These are phyloP conservation scores for Acacia acuminata DNA, from an alignment of 306 rosid genomes.

Conservation along the genomic window DNA sequence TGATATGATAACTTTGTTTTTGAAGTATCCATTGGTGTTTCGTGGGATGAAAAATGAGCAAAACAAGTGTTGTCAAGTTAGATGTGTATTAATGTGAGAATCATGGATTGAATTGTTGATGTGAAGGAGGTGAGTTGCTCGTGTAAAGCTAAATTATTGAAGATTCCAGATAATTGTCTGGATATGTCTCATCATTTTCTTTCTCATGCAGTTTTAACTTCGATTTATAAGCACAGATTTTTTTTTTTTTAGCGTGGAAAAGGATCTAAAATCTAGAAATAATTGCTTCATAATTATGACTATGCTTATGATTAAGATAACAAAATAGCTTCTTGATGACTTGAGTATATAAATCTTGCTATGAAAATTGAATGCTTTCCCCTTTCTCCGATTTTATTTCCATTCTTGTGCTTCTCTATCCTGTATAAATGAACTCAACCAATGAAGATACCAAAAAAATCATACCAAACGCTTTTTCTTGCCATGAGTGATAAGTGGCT, in stretches of 20 bases:
- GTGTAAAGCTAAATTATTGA: constrained; percentile 5
- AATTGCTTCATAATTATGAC: too few relatives aligned
- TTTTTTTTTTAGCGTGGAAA: not conserved
- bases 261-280: too few relatives aligned
- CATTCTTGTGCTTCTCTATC: too few relatives aligned
- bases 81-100: constrained; percentile 16
- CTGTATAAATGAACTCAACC: too few relatives aligned
- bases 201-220: constrained; percentile 6
- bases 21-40: not conserved
- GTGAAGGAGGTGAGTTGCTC: not conserved
- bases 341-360: too few relatives aligned
- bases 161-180: constrained; percentile 19
- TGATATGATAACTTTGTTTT: not conserved
- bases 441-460: too few relatives aligned
- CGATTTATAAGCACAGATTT: not conserved
- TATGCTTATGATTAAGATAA: too few relatives aligned
- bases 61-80: constrained; percentile 20
- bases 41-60: not conserved
- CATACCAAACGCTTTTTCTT: too few relatives aligned
- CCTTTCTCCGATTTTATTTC: too few relatives aligned
- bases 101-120: not conserved
- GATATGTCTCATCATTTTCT: not conserved
- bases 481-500: too few relatives aligned
- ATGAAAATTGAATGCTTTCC: too few relatives aligned
- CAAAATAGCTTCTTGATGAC: too few relatives aligned